phyloP scores from a whole-genome alignment of 2,329 filamentous ascomycete species.

The Penicillium sp. region DNA sequence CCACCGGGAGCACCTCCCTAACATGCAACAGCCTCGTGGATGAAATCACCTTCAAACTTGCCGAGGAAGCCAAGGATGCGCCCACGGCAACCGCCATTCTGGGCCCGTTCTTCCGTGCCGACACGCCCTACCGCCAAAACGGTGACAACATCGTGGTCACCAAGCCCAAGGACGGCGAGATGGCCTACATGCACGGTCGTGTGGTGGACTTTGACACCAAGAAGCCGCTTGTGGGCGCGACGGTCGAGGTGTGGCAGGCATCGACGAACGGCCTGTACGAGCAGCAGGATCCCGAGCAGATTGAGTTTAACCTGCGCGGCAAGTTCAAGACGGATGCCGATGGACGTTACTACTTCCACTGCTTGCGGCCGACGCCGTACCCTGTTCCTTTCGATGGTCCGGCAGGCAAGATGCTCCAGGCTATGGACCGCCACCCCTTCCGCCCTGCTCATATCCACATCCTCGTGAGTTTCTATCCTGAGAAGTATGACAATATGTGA shows the following conservation, averaged over 20 bases:
- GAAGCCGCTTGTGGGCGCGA: conserved; percentile 60
- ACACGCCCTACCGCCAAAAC: conserved; percentile 66
- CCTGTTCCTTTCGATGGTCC: conserved; percentile 55
- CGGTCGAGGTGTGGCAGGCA: conserved; percentile 75
- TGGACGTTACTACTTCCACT: conserved; percentile 61
- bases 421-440: conserved; percentile 59
- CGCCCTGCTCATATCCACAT: conserved; percentile 62
- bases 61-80: conserved; percentile 49
- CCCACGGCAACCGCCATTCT: conserved; percentile 74
- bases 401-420: conserved; percentile 53
- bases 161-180: conserved; percentile 47
- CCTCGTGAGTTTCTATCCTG: conserved; percentile 43
- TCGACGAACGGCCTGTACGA: conserved; percentile 69
- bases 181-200: conserved; percentile 62
- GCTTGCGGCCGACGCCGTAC: conserved; percentile 57
- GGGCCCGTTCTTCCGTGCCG: conserved; percentile 75
- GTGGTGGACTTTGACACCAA: conserved; percentile 58
- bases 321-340: conserved; percentile 63
- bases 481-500: background rate
- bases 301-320: conserved; percentile 69
- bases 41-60: conserved; percentile 69
- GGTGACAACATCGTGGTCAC: conserved; percentile 62
- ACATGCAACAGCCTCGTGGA: conserved; percentile 56
- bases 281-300: conserved; percentile 67
- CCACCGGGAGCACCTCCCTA: background rate